Conservation (phyloP, 768 basidiomycete species). For the Dacryopinax spathularia region DNA sequence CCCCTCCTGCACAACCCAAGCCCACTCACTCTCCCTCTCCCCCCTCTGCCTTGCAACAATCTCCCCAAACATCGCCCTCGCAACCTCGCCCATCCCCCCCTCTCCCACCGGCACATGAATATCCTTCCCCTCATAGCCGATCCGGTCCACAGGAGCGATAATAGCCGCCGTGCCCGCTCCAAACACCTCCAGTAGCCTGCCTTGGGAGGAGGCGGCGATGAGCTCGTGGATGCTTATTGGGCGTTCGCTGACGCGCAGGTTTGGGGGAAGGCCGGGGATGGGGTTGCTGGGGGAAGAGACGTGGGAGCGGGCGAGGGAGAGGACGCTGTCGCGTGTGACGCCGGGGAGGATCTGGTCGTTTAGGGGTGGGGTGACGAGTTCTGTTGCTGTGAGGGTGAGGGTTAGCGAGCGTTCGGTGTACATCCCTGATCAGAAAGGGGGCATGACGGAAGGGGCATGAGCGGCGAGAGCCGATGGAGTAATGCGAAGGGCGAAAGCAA, state of each 20-base stretch:
- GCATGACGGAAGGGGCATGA: too few relatives aligned
- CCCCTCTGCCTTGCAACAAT: constrained; percentile 61
- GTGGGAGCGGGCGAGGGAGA: constrained; percentile 22
- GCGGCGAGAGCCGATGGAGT: too few relatives aligned
- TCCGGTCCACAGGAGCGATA: constrained; percentile 36
- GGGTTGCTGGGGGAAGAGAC: constrained; percentile 4
- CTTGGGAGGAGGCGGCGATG: constrained; percentile 31
- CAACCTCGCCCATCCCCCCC: constrained; percentile 63
- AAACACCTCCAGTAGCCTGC: constrained; percentile 38
- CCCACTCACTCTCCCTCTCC: constrained; percentile 64
- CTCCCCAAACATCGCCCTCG: constrained; percentile 35
- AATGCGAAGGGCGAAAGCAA: background rate
- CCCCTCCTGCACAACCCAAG: constrained; percentile 34
- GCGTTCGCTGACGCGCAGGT: constrained; percentile 50
- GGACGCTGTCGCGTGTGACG: constrained; percentile 30
- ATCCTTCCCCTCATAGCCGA: constrained; percentile 46
- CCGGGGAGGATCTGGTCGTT: constrained; percentile 34
- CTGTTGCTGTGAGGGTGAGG: constrained; percentile 16
- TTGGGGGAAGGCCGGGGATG: constrained; percentile 39
- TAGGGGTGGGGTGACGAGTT: constrained; percentile 30
- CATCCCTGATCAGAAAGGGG: background rate
- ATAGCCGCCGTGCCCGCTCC: constrained; percentile 43
- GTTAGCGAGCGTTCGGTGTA: background rate
- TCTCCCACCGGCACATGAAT: constrained; percentile 40
- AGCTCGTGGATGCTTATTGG: constrained; percentile 66